phyloP scores from a whole-genome alignment of 1,139 yeast genomes.

The Eremothecium coryli region DNA sequence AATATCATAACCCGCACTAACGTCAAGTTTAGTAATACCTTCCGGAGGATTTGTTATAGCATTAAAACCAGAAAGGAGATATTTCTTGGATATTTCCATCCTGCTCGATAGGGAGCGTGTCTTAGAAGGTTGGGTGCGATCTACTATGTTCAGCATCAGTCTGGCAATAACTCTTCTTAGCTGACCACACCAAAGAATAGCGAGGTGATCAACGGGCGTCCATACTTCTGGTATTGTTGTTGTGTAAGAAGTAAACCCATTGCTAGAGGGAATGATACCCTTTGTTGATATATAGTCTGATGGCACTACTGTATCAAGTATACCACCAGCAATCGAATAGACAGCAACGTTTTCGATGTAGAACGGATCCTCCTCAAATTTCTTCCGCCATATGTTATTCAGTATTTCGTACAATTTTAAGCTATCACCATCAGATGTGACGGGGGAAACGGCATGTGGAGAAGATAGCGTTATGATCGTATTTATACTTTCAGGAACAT shows the following conservation, averaged over 20 bases:
- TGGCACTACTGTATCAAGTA: constrained; percentile 71
- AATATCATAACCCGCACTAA: background rate
- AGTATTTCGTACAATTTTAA: constrained; percentile 62
- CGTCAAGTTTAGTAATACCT: background rate
- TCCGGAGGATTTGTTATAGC: background rate
- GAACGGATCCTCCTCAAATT: constrained; percentile 33
- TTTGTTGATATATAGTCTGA: constrained; percentile 84
- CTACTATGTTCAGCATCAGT: constrained; percentile 51
- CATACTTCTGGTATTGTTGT: constrained; percentile 86
- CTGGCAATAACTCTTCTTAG: constrained; percentile 55
- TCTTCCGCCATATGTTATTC: constrained; percentile 73
- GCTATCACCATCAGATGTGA: constrained; percentile 90
- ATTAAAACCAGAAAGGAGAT: constrained; percentile 53
- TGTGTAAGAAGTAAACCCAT: constrained; percentile 79
- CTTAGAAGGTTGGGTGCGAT: constrained; percentile 36
- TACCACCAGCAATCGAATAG: constrained; percentile 88
- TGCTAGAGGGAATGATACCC: constrained; percentile 56
- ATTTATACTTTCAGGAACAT: constrained; percentile 59
- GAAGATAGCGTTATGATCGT: constrained; percentile 82
- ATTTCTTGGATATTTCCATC: constrained; percentile 45
- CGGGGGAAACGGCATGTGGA: constrained; percentile 89
- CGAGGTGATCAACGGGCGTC: constrained; percentile 93
- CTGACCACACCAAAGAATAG: constrained; percentile 96
- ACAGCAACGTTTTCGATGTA: constrained; percentile 40
- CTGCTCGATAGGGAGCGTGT: constrained; percentile 46